Evolutionary conservation across 306 rosid species (phyloP).

Genomic region (Malus fusca): DNA sequence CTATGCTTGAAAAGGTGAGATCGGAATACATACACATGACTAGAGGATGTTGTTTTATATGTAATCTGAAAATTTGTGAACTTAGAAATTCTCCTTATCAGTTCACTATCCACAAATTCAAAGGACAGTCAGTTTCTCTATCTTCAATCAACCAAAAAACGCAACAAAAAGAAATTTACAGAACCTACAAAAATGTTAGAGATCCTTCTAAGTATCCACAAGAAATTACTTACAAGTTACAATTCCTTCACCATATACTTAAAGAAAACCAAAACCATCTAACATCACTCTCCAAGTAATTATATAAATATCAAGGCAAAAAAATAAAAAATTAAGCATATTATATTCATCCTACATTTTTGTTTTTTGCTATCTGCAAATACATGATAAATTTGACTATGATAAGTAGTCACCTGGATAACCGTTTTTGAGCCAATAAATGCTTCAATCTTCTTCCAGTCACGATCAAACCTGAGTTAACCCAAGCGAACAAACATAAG

Average conservation of each 20-base stretch:
- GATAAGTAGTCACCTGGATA: slow-evolving; percentile 63
- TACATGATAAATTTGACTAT: background rate
- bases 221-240: background rate
- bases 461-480: slow-evolving; percentile 78
- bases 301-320: background rate
- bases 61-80: background rate
- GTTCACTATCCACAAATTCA: too few relatives aligned
- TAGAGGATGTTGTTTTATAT: background rate
- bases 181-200: background rate
- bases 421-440: slow-evolving; percentile 94
- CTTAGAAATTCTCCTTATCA: too few relatives aligned
- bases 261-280: background rate
- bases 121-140: background rate
- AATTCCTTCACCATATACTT: background rate
- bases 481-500: slow-evolving; percentile 5
- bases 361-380: background rate
- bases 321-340: background rate
- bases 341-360: background rate
- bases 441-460: slow-evolving; percentile 99
- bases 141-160: background rate
- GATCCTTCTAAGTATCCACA: background rate
- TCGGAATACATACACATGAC: background rate
- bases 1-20: background rate
- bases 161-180: background rate
- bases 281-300: background rate